Base-by-base conservation (phyloP, 768 basidiomycete genomes). In the Ephemerocybe angulata region DNA sequence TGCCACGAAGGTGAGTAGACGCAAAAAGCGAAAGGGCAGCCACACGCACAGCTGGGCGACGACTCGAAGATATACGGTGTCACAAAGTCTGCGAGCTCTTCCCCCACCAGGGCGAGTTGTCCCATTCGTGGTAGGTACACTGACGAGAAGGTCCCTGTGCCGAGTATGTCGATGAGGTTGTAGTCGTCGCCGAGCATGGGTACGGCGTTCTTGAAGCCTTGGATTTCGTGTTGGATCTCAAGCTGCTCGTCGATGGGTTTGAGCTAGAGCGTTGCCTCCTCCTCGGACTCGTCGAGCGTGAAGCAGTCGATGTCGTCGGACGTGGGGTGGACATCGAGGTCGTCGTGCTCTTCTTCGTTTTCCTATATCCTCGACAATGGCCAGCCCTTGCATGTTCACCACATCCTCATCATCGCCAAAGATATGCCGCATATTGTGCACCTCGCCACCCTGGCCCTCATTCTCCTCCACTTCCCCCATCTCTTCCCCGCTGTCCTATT, bases 141-240 rank as follows among this genome's bases (percentile, higher is more conserved):
- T 10, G 94, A 94, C 0, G 96, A 98, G 72, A 99, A 99, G 1
- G 96, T 99, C 15, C 96, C 96, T 52, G 95, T 98, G 13, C 97
- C 97, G 0, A 99, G 81, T 1, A 95, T 82, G 72, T 98, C 96
- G 31, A 98, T 68, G 31, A 98, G 76, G 47, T 75, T 80, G 75
- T 96, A 98, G 59, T 88, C 77, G 2, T 74, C 64, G 4, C 71
- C 65, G 51, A 96, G 76, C n/a, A 78, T 69, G 0, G 90, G 88
- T 3, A 96, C 84, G 17, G 80, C 77, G 1, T 72, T 66, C 58
- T 84, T 73, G 25, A 98, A 80, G 57, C 88, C 83, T 0, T 71
- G 65, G 40, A 98, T 93, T 70, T 99, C 96, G 37, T 76, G 72
- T 43, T 79, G 72, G 50, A 98, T 90, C 59, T 88, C 88, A 2